phyloP scores from a whole-genome alignment of 2,329 filamentous ascomycete genomes.

The Paramyrothecium sp. region DNA sequence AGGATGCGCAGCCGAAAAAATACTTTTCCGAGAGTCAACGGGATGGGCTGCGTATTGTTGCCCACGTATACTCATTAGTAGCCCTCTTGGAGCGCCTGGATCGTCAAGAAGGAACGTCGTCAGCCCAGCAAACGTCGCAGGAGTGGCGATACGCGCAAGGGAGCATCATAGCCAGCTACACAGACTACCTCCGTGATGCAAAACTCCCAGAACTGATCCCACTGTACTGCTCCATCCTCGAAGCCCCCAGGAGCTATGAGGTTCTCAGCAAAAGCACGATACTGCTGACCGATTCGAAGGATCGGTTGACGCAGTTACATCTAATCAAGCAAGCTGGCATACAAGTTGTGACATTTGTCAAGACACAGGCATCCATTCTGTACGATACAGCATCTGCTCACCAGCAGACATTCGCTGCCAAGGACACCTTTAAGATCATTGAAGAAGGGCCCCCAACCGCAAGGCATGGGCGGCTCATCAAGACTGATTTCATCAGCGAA shows the following conservation, averaged over 20 bases:
- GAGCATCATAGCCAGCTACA: slow-evolving; percentile 78
- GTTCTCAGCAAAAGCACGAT: slow-evolving; percentile 77
- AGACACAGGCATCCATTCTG: slow-evolving; percentile 59
- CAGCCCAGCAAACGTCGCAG: slow-evolving; percentile 9
- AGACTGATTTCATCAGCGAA: slow-evolving; percentile 68
- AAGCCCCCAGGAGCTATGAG: slow-evolving; percentile 61
- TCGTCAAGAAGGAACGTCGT: slow-evolving; percentile 12
- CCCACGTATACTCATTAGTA: slow-evolving; percentile 64
- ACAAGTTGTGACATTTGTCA: slow-evolving; percentile 71
- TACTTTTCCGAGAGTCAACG: slow-evolving; percentile 57
- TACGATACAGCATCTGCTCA: slow-evolving; percentile 43
- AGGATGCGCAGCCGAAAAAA: slow-evolving; percentile 19
- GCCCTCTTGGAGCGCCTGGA: slow-evolving; percentile 64
- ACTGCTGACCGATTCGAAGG: slow-evolving; percentile 63
- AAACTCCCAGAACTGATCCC: slow-evolving; percentile 78
- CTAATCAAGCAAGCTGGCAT: slow-evolving; percentile 76
- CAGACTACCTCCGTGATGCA: slow-evolving; percentile 71
- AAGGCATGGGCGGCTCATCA: slow-evolving; percentile 60
- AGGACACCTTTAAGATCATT: slow-evolving; percentile 50
- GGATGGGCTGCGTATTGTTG: slow-evolving; percentile 65
- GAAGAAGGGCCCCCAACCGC: slow-evolving; percentile 30
- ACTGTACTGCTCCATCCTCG: slow-evolving; percentile 81
- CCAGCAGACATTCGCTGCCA: slow-evolving; percentile 32
- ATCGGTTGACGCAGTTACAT: slow-evolving; percentile 67
- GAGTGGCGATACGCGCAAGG: slow-evolving; percentile 54